These are phyloP conservation scores for Colletotrichum gloeosporioides DNA, from an alignment of 2,329 filamentous ascomycete species.

Conservation along the genomic window DNA sequence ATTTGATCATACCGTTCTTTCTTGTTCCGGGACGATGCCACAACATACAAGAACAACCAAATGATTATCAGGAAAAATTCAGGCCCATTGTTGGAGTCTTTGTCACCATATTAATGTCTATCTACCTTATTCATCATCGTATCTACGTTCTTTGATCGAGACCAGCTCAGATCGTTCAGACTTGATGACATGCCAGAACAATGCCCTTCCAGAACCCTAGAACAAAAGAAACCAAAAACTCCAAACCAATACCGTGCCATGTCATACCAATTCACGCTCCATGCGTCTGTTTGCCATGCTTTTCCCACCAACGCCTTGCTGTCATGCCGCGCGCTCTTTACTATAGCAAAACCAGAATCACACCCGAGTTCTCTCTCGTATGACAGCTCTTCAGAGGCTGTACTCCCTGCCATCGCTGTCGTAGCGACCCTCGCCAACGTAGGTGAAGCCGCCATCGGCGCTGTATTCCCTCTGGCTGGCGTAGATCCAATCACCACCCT, in stretches of 20 bases:
- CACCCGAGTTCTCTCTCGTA: background rate
- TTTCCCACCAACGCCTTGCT: background rate
- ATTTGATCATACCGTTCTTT: background rate
- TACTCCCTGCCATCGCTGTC: background rate
- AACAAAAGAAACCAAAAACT: background rate
- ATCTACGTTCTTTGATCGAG: background rate
- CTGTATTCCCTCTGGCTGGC: background rate
- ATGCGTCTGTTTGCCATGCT: background rate
- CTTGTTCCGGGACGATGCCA: background rate
- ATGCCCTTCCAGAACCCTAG: background rate
- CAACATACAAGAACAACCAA: background rate
- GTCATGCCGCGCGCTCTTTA: background rate
- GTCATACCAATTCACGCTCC: background rate
- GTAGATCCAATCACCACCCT: background rate
- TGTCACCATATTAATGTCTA: background rate
- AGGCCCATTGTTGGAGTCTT: background rate
- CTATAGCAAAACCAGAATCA: background rate
- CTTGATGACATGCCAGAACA: background rate
- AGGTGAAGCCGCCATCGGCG: background rate
- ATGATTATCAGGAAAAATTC: fast-evolving
- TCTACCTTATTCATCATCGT: background rate
- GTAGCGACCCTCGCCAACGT: background rate
- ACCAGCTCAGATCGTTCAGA: background rate
- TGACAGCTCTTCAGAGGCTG: background rate
- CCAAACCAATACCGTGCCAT: background rate